Percentiles rank a stretch among this genome's conserved stretches.
phyloP scores from a whole-genome alignment of 2,329 filamentous ascomycete genomes.

The Tolypocladium capitatum region DNA sequence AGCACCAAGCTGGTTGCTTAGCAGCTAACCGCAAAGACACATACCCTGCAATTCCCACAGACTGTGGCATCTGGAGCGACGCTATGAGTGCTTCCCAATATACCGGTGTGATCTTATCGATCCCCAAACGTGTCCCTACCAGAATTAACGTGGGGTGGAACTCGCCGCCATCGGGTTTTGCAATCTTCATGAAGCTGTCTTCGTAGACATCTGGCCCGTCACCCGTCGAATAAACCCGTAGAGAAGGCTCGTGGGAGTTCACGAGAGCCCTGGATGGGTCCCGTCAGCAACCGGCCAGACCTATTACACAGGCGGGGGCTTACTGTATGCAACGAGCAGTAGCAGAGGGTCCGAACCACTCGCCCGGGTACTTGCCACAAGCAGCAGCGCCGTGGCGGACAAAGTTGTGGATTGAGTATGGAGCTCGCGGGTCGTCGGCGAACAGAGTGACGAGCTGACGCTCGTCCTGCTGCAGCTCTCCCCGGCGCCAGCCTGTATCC shows the following conservation, averaged over 20 bases:
- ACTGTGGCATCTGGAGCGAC: constrained; percentile 75
- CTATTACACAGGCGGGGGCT: constrained; percentile 16
- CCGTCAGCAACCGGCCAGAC: not conserved
- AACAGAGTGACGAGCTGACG: constrained; percentile 65
- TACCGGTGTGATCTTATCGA: constrained; percentile 85
- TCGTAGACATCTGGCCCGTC: constrained; percentile 90
- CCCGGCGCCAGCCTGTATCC: constrained; percentile 58
- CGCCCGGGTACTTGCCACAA: constrained; percentile 88
- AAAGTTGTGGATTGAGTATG: constrained; percentile 92
- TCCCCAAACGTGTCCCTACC: constrained; percentile 77
- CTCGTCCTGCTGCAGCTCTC: constrained; percentile 45
- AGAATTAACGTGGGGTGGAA: constrained; percentile 83
- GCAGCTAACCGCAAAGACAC: constrained; percentile 10
- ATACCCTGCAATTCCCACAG: constrained; percentile 91
- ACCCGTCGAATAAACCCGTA: constrained; percentile 79
- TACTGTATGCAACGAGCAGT: constrained; percentile 90
- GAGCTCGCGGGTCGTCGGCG: constrained; percentile 71
- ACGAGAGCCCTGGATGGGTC: constrained; percentile 51
- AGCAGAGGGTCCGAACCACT: constrained; percentile 98
- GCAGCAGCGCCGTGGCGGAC: constrained; percentile 74
- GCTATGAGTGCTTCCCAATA: constrained; percentile 91
- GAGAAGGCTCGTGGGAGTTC: constrained; percentile 46
- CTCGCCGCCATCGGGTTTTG: constrained; percentile 47
- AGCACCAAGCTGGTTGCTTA: not conserved
- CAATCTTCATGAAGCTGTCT: constrained; percentile 69